Conservation (phyloP, 148 eudicot species). For the Rhododendron molle region DNA sequence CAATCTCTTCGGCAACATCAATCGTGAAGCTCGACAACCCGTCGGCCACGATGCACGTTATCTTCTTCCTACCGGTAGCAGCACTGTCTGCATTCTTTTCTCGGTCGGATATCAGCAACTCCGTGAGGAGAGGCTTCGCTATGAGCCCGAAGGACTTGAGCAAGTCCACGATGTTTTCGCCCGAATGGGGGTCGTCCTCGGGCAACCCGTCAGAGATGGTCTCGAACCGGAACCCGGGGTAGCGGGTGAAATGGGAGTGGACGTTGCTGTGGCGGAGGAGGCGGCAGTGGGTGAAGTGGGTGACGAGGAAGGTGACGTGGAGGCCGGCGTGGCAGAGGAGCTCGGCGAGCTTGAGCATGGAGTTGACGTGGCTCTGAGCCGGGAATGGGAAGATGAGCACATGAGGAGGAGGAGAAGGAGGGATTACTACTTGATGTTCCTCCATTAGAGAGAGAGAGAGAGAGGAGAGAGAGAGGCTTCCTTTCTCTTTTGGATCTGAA, state of each 20-base stretch:
- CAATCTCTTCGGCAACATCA: slow-evolving; percentile 23
- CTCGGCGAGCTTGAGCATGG: slow-evolving; percentile 3
- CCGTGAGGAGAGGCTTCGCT: background rate
- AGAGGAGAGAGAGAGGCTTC: background rate
- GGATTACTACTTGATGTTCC: background rate
- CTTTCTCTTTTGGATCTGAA: background rate
- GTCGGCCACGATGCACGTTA: slow-evolving; percentile 30
- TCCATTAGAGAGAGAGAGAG: background rate
- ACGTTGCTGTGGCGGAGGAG: background rate
- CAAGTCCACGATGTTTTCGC: background rate
- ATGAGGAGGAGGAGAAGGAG: background rate
- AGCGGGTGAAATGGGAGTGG: background rate
- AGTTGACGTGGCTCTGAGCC: background rate
- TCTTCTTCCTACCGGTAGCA: slow-evolving; percentile 1
- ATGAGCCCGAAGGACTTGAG: background rate
- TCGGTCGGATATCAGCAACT: background rate
- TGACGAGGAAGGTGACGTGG: slow-evolving; percentile 3
- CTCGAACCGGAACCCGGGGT: background rate
- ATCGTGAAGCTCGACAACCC: slow-evolving; percentile 22
- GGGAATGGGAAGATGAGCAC: slow-evolving; percentile 2
- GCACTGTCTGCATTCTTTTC: background rate
- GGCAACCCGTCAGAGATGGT: background rate
- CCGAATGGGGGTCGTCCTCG: background rate
- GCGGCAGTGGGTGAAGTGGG: background rate
- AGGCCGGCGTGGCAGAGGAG: background rate